Percentiles rank a stretch among this genome's conserved stretches.
phyloP scores from a whole-genome alignment of 2,329 filamentous ascomycete species.

The Myriosclerotinia scirpicola region DNA sequence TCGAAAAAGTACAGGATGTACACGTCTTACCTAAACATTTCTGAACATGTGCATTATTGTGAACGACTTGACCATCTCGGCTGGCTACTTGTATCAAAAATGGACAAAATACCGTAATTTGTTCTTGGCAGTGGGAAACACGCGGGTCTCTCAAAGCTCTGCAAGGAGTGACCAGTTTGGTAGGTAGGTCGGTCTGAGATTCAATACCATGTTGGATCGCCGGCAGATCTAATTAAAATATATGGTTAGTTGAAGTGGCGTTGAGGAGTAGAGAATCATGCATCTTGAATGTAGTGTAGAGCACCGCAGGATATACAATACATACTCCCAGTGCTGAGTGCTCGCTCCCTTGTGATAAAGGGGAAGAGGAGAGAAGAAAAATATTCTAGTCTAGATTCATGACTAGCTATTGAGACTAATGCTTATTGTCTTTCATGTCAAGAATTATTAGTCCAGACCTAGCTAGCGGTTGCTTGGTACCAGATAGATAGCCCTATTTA shows the following conservation, averaged over 20 bases:
- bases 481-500: slow-evolving; percentile 12
- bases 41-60: not conserved
- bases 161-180: slow-evolving; percentile 1
- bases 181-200: too few relatives aligned
- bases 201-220: not conserved
- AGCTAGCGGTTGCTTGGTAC: slow-evolving; percentile 4
- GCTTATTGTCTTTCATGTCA: not conserved
- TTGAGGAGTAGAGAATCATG: not conserved
- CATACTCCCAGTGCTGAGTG: too few relatives aligned
- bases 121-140: slow-evolving; percentile 9
- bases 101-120: not conserved
- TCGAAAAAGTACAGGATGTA: not conserved
- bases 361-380: too few relatives aligned
- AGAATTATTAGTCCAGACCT: not conserved
- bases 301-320: not conserved
- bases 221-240: not conserved
- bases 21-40: not conserved
- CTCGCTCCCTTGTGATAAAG: too few relatives aligned
- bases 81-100: not conserved
- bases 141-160: not conserved
- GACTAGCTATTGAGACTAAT: not conserved
- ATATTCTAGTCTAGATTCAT: not conserved
- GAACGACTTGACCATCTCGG: not conserved
- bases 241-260: not conserved
- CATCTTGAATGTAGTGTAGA: not conserved